Evolutionary conservation across 352 stramenopile species (phyloP).

Genomic region (Globisporangium yorkense): DNA sequence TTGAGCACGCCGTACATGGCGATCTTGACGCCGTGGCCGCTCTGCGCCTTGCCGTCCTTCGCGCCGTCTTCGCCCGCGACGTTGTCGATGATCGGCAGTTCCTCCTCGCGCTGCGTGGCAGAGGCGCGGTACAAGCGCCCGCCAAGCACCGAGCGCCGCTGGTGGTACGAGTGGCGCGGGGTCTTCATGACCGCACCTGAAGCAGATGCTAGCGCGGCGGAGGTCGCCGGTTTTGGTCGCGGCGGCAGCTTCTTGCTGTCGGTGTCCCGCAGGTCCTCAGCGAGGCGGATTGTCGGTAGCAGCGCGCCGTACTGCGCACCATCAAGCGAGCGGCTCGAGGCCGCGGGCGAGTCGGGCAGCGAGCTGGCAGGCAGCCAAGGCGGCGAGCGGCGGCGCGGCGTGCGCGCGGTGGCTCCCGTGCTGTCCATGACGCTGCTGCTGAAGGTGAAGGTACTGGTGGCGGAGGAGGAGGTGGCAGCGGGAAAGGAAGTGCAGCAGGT

Average conservation of each 20-base stretch:
- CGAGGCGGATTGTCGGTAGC: conserved; percentile 13
- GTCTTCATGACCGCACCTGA: conserved; percentile 26
- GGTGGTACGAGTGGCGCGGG: conserved; percentile 47
- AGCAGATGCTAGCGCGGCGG: neutral
- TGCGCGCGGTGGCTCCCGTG: conserved; percentile 69
- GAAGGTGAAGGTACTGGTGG: neutral
- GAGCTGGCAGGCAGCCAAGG: conserved; percentile 11
- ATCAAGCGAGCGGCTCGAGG: conserved; percentile 28
- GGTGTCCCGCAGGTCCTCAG: neutral
- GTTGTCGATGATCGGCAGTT: conserved; percentile 5
- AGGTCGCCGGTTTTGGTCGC: conserved; percentile 1
- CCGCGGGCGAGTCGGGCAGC: neutral
- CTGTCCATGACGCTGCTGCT: conserved; percentile 51
- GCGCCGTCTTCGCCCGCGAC: neutral
- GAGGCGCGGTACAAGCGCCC: conserved; percentile 3
- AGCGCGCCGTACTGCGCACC: conserved; percentile 16
- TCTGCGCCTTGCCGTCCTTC: conserved; percentile 1
- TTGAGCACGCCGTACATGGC: conserved; percentile 90
- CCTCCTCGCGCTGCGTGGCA: conserved; percentile 7
- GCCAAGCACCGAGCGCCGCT: conserved; percentile 14
- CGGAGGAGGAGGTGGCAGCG: neutral
- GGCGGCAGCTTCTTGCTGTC: conserved; percentile 8
- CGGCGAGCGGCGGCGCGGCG: conserved; percentile 41
- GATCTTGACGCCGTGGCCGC: conserved; percentile 43
- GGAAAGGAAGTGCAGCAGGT: neutral